Conservation (phyloP, 306 rosid genomes). For the Senna siamea region DNA sequence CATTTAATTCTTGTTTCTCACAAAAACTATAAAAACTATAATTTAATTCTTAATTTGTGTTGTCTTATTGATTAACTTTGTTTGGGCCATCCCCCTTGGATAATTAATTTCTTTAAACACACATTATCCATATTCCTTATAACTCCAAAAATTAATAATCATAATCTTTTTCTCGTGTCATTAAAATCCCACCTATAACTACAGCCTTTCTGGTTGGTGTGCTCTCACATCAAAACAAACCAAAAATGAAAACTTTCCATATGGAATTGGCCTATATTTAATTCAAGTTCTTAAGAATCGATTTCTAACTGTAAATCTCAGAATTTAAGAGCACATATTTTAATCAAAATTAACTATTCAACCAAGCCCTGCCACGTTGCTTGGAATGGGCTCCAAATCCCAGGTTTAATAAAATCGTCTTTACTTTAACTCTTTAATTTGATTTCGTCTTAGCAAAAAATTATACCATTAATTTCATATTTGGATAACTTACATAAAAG, state of each 20-base stretch:
- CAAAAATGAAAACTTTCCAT: constrained; percentile 31
- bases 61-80: neutral
- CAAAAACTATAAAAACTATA: no score
- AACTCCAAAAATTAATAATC: constrained; percentile 11
- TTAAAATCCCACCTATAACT: constrained; percentile 33
- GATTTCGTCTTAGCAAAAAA: no score
- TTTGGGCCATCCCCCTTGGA: neutral
- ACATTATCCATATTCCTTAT: constrained; percentile 8
- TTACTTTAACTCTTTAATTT: no score
- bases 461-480: no score
- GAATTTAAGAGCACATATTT: constrained; percentile 39
- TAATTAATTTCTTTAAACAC: neutral
- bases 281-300: neutral
- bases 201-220: constrained; percentile 40
- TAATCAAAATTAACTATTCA: constrained; percentile 28
- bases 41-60: neutral
- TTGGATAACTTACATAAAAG: no score
- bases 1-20: no score
- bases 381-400: neutral
- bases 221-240: constrained; percentile 44
- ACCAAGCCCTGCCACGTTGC: neutral
- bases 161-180: constrained; percentile 7
- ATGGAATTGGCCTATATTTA: no score
- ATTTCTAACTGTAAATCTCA: constrained; percentile 24
- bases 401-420: no score